Conservation (phyloP, 1,139 yeast genomes). For the Magnusiomyces clavatus region DNA sequence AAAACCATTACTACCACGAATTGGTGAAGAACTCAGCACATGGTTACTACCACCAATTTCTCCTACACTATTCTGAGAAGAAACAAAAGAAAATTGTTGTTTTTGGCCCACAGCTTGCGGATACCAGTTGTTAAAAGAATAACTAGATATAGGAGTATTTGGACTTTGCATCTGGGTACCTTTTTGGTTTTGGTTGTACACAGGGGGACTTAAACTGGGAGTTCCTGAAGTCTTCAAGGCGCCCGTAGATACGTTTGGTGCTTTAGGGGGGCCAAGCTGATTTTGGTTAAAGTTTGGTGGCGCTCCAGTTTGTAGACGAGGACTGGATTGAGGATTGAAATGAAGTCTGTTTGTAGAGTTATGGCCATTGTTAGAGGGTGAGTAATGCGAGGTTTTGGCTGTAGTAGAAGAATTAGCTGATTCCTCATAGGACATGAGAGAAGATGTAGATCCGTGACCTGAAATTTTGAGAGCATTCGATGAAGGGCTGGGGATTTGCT, state of each 20-base stretch:
- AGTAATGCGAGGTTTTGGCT: not conserved
- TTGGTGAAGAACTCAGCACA: not conserved
- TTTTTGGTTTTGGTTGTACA: no score
- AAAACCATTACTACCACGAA: not conserved
- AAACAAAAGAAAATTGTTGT: no score
- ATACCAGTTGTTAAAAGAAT: not conserved
- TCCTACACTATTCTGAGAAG: no score
- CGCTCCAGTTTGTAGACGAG: not conserved
- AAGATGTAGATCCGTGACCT: slow-evolving; percentile 14
- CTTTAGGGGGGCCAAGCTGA: no score
- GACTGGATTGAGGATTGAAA: slow-evolving; percentile 2
- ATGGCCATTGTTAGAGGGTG: slow-evolving; percentile 8
- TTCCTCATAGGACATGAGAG: slow-evolving; percentile 14
- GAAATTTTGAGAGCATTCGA: slow-evolving; percentile 8
- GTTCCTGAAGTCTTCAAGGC: not conserved
- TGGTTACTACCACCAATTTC: no score
- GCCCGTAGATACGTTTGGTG: no score
- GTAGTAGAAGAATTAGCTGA: slow-evolving; percentile 7
- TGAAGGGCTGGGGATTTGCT: not conserved
- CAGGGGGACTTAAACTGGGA: not conserved
- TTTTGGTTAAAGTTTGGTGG: no score
- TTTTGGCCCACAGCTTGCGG: not conserved
- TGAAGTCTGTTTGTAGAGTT: slow-evolving; percentile 8
- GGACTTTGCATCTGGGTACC: not conserved
- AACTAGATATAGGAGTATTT: not conserved